Percentiles rank a stretch among this genome's conserved stretches.
Evolutionary conservation across 139 green algal genomes (phyloP).

Genomic region (Tetraselmis chui): DNA sequence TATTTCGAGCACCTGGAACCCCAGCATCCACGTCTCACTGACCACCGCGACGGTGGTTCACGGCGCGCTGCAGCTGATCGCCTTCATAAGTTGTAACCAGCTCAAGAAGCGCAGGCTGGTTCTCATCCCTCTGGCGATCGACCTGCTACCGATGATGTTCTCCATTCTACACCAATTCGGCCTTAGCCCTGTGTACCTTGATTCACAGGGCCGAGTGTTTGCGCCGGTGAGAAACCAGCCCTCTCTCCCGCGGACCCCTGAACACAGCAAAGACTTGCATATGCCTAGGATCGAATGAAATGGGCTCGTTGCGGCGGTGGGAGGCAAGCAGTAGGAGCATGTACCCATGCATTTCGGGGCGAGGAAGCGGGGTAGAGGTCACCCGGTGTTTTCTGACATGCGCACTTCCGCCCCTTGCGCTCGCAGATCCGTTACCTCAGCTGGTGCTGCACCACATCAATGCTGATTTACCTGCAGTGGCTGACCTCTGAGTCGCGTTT

Average conservation of each 20-base stretch:
- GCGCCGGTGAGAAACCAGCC: not conserved
- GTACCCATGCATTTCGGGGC: no score
- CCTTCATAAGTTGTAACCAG: not conserved
- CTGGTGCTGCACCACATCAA: not conserved
- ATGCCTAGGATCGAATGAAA: no score
- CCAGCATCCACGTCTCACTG: not conserved
- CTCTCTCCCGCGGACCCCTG: not conserved
- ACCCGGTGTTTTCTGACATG: no score
- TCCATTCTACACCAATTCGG: not conserved
- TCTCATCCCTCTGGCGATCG: not conserved
- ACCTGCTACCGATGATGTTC: not conserved
- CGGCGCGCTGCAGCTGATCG: not conserved
- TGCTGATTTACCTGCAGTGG: not conserved
- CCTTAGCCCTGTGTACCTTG: not conserved
- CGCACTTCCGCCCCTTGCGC: no score
- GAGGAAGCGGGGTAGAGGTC: no score
- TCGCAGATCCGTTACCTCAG: not conserved
- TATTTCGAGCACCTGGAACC: not conserved
- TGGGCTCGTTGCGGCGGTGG: no score
- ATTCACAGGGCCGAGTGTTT: not conserved
- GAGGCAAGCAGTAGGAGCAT: no score
- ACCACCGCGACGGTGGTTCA: not conserved
- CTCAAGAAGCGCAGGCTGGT: not conserved
- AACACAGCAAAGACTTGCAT: no score
- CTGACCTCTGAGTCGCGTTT: not conserved